Conservation (phyloP, 345 rosid species). For the Chamaenerion angustifolium region DNA sequence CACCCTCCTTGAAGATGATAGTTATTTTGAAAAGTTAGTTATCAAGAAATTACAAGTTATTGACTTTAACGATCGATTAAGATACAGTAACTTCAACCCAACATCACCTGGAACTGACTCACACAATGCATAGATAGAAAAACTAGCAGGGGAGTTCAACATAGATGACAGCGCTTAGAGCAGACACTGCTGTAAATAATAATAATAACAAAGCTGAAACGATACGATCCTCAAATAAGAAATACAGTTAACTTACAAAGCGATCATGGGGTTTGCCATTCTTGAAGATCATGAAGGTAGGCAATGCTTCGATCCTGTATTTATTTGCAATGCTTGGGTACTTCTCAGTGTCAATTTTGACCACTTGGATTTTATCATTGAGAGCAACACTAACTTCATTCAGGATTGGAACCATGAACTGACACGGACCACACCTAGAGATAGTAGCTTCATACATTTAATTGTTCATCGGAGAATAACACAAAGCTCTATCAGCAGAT, state of each 20-base stretch:
- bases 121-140: too few species aligned
- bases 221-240: too few species aligned
- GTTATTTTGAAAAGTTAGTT: not conserved
- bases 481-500: too few species aligned
- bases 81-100: too few species aligned
- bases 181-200: too few species aligned
- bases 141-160: too few species aligned
- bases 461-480: too few species aligned
- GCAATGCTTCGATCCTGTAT: constrained; percentile 68
- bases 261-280: constrained; percentile 74
- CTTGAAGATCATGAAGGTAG: constrained; percentile 78
- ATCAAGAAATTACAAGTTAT: not conserved
- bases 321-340: constrained; percentile 64
- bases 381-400: constrained; percentile 55
- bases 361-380: constrained; percentile 56
- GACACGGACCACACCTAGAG: constrained; percentile 93
- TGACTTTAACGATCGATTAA: too few species aligned
- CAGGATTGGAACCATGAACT: constrained; percentile 77
- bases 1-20: not conserved
- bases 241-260: constrained; percentile 43
- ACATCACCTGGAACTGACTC: too few species aligned
- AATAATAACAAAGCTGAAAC: too few species aligned
- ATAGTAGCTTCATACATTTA: too few species aligned
- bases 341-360: constrained; percentile 90
- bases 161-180: too few species aligned